Evolutionary conservation across 768 basidiomycete species (phyloP), one percentile per base, ranked within the genome.

Genomic region (Russula vinacea): DNA sequence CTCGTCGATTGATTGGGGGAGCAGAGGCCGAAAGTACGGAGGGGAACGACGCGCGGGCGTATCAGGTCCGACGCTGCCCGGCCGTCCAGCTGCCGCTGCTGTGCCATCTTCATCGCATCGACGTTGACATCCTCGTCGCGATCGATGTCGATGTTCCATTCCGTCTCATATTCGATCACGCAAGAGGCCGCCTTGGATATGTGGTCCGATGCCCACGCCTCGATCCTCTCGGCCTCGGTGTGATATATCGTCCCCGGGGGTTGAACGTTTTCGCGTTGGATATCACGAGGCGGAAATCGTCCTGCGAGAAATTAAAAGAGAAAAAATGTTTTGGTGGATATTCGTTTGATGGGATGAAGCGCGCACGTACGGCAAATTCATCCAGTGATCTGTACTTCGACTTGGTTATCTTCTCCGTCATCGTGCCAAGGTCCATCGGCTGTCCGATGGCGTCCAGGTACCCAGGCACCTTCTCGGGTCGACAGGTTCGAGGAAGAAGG

Each of bases 391-490:
- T 81, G 73, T 96, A 96, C 66, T 83, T 84, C 6, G 89, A 89
- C 70, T 77, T 83, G 62, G 81, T 81, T 51, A 94, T 88, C 75
- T 94, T 96, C 60, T 78, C 77, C 22, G 86, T 76, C 78, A 98
- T 89, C 0, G 94, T 94, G 0, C 90, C 90, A 61, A 98, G 79
- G 71, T 98, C 94, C 94, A 98, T 98, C 8, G 95, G 94, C 22
- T 80, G 79, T 69, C 89, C 87, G 56, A 98, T 84, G 54, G 86
- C 76, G 78, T 88, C 84, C 14, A 77, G 62, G 67, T 88, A 88
- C 1, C 84, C 84, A 13, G 85, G 80, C 0, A 90, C 85, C 67
- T 82, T 79, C 2, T 76, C 72, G 0, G 73, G 72, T 90, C 80
- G 7, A 92, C 90, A 1, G 89, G 89, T 42, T 74, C 70, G 60